phyloP scores from a whole-genome alignment of 768 basidiomycete genomes.

The Tricholoma sp. region DNA sequence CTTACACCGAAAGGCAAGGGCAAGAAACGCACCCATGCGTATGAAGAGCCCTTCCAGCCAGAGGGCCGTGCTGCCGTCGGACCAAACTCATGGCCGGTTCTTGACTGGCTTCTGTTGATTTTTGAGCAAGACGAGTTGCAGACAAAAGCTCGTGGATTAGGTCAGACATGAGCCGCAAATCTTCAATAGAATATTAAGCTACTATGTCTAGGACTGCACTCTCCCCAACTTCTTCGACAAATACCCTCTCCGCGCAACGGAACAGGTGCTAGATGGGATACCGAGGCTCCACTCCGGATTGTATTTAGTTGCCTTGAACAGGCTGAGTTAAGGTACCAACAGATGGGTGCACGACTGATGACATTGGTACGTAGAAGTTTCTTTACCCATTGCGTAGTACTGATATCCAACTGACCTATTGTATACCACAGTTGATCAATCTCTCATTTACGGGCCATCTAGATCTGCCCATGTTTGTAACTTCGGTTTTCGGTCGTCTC shows the following conservation, averaged over 20 bases:
- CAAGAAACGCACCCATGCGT: constrained; percentile 23
- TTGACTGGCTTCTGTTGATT: constrained; percentile 63
- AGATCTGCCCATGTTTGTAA: constrained; percentile 32
- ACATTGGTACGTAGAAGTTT: constrained; percentile 19
- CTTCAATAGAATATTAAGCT: background rate
- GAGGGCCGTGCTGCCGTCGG: constrained; percentile 37
- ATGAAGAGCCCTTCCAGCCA: constrained; percentile 13
- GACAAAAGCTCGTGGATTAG: constrained; percentile 26
- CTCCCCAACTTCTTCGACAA: constrained; percentile 52
- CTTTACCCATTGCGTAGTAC: constrained; percentile 1
- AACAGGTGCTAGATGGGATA: constrained; percentile 49
- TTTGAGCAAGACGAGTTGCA: constrained; percentile 64
- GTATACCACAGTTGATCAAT: constrained; percentile 31
- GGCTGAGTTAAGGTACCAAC: constrained; percentile 21
- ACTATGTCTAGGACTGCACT: constrained; percentile 26
- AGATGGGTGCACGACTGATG: constrained; percentile 29
- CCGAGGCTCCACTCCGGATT: constrained; percentile 45
- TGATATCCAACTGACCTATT: constrained; percentile 1
- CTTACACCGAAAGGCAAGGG: constrained; percentile 29
- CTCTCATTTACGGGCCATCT: constrained; percentile 29
- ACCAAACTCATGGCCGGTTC: constrained; percentile 61
- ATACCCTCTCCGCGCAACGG: constrained; percentile 50
- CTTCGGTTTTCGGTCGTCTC: constrained; percentile 30
- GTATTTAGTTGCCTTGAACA: constrained; percentile 33
- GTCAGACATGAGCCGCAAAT: constrained; percentile 23